Percentiles rank a stretch among this genome's conserved stretches.
These are phyloP conservation scores for Orbilia blumenaviensis DNA, from an alignment of 2,329 filamentous ascomycete genomes.

Conservation along the genomic window DNA sequence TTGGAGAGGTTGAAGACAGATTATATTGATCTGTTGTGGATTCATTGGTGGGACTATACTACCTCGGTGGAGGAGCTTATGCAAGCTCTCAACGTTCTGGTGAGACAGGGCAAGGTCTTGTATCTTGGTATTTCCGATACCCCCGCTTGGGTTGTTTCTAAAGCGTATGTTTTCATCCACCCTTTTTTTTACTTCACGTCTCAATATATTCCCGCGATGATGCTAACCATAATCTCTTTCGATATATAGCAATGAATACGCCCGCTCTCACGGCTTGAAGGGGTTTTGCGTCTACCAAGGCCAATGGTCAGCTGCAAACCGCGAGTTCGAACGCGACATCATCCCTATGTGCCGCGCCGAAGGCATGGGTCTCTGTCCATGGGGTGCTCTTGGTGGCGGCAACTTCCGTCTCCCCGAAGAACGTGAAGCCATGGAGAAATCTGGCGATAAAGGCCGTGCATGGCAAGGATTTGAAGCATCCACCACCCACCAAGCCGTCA, in stretches of 20 bases:
- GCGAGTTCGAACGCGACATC: slow-evolving; percentile 76
- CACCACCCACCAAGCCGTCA: slow-evolving; percentile 66
- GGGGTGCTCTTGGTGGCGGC: slow-evolving; percentile 67
- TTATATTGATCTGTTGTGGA: slow-evolving; percentile 74
- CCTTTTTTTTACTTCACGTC: background rate
- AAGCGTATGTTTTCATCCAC: slow-evolving; percentile 61
- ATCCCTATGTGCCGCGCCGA: slow-evolving; percentile 72
- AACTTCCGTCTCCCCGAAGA: slow-evolving; percentile 66
- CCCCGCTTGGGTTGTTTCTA: slow-evolving; percentile 74
- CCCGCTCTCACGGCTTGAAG: slow-evolving; percentile 73
- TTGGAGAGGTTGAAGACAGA: slow-evolving; percentile 69
- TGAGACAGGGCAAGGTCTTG: slow-evolving; percentile 70
- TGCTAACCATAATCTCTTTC: no score
- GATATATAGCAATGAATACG: slow-evolving; percentile 71
- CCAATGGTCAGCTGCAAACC: slow-evolving; percentile 68
- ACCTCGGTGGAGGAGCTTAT: slow-evolving; percentile 73
- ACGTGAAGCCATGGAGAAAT: slow-evolving; percentile 63
- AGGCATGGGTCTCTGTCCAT: slow-evolving; percentile 70
- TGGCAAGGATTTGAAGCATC: slow-evolving; percentile 60
- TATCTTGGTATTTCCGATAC: slow-evolving; percentile 75
- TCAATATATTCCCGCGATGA: no score
- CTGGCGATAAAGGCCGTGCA: slow-evolving; percentile 62
- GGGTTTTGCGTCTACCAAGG: slow-evolving; percentile 77
- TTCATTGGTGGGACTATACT: slow-evolving; percentile 76
- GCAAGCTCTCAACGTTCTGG: slow-evolving; percentile 72